Conservation (phyloP, 495 filamentous ascomycete species). For the Xylaria sp. region DNA sequence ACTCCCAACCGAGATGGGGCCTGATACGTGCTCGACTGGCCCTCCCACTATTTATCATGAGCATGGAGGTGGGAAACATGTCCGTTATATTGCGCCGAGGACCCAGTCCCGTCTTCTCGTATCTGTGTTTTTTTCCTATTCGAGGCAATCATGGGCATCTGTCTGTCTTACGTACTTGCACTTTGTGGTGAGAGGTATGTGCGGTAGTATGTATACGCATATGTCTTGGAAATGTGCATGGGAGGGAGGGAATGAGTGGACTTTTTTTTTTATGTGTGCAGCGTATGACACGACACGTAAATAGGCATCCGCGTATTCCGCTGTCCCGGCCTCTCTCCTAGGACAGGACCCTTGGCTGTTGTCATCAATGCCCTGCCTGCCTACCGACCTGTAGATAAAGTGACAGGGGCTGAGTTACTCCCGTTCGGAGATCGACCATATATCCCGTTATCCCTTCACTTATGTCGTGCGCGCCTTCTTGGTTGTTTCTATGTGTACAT, state of each 20-base stretch:
- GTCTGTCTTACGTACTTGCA: not conserved
- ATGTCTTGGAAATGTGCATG: not conserved
- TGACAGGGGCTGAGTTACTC: not conserved
- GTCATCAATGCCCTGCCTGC: not conserved
- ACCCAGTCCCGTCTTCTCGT: not conserved
- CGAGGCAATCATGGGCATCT: not conserved
- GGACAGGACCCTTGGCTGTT: not conserved
- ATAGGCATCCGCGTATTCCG: conserved; percentile 6
- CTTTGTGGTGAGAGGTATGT: not conserved
- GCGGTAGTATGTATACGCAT: not conserved
- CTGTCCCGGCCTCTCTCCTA: not conserved
- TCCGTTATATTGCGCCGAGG: conserved; percentile 17
- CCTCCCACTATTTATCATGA: not conserved
- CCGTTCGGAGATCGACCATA: not conserved
- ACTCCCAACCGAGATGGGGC: not conserved
- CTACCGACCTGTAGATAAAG: not conserved
- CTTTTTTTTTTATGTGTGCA: conserved; percentile 3
- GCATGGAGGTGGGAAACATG: conserved; percentile 11
- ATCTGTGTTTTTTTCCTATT: conserved; percentile 8
- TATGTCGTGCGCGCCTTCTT: no score
- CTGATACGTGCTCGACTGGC: no score
- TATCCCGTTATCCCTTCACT: conserved; percentile 8
- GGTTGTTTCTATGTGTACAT: not conserved
- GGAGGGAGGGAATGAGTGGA: no score
- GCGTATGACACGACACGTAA: not conserved